Evolutionary conservation across 345 rosid genomes (phyloP).

Genomic region (Hirschfeldia incana): DNA sequence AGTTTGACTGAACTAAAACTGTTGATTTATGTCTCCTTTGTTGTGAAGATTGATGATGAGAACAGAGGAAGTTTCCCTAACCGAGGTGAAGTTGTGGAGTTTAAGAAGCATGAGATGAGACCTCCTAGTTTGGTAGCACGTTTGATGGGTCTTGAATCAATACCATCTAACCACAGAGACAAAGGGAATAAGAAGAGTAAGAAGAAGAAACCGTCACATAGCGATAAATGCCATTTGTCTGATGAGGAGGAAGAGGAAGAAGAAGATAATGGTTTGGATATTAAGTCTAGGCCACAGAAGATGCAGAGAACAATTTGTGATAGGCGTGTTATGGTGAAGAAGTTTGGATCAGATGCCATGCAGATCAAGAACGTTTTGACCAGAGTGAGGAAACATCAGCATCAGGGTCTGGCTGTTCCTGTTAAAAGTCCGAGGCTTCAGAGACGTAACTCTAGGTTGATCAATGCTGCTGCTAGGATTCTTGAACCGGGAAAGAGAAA

Average conservation of each 20-base stretch:
- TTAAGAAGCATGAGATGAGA: slow-evolving; percentile 63
- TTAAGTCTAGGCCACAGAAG: slow-evolving; percentile 73
- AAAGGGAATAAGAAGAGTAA: slow-evolving; percentile 51
- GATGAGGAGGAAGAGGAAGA: slow-evolving; percentile 14
- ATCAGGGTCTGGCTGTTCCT: slow-evolving; percentile 59
- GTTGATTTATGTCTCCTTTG: background rate
- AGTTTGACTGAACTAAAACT: background rate
- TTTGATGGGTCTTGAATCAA: slow-evolving; percentile 95
- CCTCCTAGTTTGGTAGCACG: slow-evolving; percentile 86
- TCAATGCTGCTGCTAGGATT: slow-evolving; percentile 83
- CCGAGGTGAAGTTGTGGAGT: slow-evolving; percentile 36
- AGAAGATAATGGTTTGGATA: slow-evolving; percentile 18
- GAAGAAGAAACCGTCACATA: slow-evolving; percentile 29
- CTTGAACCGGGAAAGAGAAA: slow-evolving; percentile 82
- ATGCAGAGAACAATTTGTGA: slow-evolving; percentile 68
- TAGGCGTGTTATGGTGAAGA: slow-evolving; percentile 54
- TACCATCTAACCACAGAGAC: slow-evolving; percentile 61
- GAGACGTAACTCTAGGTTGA: slow-evolving; percentile 60
- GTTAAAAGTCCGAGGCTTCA: slow-evolving; percentile 67
- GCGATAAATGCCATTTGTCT: slow-evolving; percentile 17
- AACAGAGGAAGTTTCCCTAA: slow-evolving; percentile 73
- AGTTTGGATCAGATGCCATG: slow-evolving; percentile 83
- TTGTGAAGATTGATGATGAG: slow-evolving; percentile 74
- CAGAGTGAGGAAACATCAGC: slow-evolving; percentile 64
- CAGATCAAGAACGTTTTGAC: slow-evolving; percentile 75